A percentile compares a stretch with the other conserved stretches of the same genome.
phyloP scores from a whole-genome alignment of 495 filamentous ascomycete species.

The Aspergillus carlsbadensis region DNA sequence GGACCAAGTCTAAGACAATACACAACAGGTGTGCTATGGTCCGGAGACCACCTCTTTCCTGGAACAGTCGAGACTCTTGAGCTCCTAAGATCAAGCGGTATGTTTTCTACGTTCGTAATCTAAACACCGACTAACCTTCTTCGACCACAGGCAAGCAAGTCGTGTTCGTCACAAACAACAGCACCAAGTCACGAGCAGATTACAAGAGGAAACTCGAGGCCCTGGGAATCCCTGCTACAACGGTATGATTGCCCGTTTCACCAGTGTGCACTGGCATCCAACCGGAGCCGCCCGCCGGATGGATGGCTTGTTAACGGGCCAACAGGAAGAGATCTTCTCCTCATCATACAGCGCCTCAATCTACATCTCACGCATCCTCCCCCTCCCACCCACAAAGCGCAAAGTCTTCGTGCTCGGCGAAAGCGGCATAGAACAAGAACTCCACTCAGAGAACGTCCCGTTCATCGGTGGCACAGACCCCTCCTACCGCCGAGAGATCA shows the following conservation, averaged over 20 bases:
- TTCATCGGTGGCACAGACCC: constrained; percentile 91
- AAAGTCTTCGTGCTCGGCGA: constrained; percentile 95
- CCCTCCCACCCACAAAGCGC: constrained; percentile 71
- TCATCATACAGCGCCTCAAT: constrained; percentile 93
- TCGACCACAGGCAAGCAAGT: constrained; percentile 71
- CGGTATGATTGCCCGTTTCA: too few species aligned
- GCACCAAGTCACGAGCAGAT: constrained; percentile 88
- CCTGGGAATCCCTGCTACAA: constrained; percentile 74
- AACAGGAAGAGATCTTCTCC: constrained; percentile 88
- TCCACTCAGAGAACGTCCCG: constrained; percentile 70
- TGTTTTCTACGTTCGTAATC: background rate
- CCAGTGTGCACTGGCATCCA: too few species aligned
- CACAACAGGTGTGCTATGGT: constrained; percentile 85
- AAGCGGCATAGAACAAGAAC: constrained; percentile 85
- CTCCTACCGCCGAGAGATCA: constrained; percentile 69
- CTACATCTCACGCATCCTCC: constrained; percentile 91
- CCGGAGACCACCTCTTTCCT: constrained; percentile 83
- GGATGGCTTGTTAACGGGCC: background rate
- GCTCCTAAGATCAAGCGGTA: constrained; percentile 76
- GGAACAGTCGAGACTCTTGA: constrained; percentile 81
- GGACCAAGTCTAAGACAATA: constrained; percentile 16
- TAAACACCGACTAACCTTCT: background rate
- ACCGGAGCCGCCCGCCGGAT: too few species aligned
- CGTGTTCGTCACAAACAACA: constrained; percentile 98
- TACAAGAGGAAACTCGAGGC: constrained; percentile 88